Base-by-base conservation (phyloP, 139 green algal genomes). In the Chlamydomonas sphaeroides region DNA sequence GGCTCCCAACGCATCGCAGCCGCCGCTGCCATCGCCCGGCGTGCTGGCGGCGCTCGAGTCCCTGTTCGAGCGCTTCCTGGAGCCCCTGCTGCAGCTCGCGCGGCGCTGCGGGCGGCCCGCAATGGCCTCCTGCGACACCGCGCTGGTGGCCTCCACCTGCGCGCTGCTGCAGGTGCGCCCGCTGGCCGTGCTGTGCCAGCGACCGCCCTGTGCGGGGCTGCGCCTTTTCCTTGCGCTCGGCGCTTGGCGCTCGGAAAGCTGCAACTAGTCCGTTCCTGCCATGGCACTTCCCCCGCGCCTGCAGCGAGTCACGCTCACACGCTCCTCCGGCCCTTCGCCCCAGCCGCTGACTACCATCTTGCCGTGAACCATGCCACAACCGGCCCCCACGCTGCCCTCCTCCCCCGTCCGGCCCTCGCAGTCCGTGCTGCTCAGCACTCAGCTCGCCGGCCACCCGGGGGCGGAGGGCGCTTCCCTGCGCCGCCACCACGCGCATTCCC, bases 91-190 rank as follows among this genome's bases (percentile, higher is more conserved):
- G 74, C 2, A 14, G 41, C 59, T 63, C 42, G 74, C 53, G n/a
- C 74, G 74, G 30, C 39, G 33, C 20, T 5, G 25, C 30, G 74
- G 39, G 30, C 18, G 2, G 21, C 23, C 49, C 7, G 59, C 74
- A 17, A 30, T 80, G 42, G 38, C 39, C 2, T 71, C 59, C 6
- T 63, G 74, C 61, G 74, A 80, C 59, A n/a, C 45, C 7, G 74
- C 74, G 74, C 59, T 80, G 59, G 74, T 80, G 59, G 14, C 74
- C 30, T 61, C 74, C n/a, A 62, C 41, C 0, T 80, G 74, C 61
- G 74, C 74, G 17, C 30, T 80, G 74, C 57, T 80, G 41, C 39
- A 80, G 72, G n/a, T n/a, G n/a, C n/a, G n/a, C n/a, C n/a, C n/a
- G n/a, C n/a, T n/a, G n/a, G n/a, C n/a, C n/a, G n/a, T n/a, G n/a